These are phyloP conservation scores for Cryptosporidium sp. DNA, from an alignment of 169 alveolate species.

Conservation along the genomic window DNA sequence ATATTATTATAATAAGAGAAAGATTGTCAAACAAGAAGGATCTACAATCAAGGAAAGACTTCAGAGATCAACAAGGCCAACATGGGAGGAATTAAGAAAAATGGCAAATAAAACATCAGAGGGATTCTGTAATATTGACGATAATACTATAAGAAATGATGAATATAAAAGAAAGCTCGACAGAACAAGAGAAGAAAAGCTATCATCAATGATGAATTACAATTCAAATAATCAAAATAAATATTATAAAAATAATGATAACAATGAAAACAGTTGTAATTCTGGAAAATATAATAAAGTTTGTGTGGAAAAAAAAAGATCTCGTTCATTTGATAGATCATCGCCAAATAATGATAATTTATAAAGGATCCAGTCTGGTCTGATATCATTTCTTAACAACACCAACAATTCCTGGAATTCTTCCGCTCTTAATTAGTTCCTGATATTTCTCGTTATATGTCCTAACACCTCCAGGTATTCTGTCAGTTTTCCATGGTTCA, in stretches of 20 bases:
- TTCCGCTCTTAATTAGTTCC: slow-evolving; percentile 81
- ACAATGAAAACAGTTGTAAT: no score
- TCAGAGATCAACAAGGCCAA: slow-evolving; percentile 69
- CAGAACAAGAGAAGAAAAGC: slow-evolving; percentile 48
- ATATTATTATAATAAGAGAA: slow-evolving; percentile 34
- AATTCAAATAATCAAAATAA: not conserved
- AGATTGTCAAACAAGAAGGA: slow-evolving; percentile 29
- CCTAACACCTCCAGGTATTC: slow-evolving; percentile 67
- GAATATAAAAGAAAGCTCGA: slow-evolving; percentile 48
- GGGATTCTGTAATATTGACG: not conserved
- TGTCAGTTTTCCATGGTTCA: slow-evolving; percentile 54
- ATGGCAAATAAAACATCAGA: slow-evolving; percentile 20
- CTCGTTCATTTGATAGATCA: slow-evolving; percentile 65
- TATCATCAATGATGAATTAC: slow-evolving; percentile 31
- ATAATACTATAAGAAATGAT: slow-evolving; percentile 9
- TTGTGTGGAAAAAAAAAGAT: slow-evolving; percentile 22
- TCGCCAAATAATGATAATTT: slow-evolving; percentile 36
- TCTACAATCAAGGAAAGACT: slow-evolving; percentile 58
- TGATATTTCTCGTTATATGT: slow-evolving; percentile 84
- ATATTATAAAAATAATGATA: not conserved
- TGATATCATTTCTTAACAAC: slow-evolving; percentile 3
- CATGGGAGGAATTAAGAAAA: slow-evolving; percentile 72
- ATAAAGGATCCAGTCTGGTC: not conserved
- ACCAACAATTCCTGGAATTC: slow-evolving; percentile 82
- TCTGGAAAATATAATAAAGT: not conserved